Conservation (phyloP, 2,329 filamentous ascomycete species). For the Paraconiothyrium sp. region DNA sequence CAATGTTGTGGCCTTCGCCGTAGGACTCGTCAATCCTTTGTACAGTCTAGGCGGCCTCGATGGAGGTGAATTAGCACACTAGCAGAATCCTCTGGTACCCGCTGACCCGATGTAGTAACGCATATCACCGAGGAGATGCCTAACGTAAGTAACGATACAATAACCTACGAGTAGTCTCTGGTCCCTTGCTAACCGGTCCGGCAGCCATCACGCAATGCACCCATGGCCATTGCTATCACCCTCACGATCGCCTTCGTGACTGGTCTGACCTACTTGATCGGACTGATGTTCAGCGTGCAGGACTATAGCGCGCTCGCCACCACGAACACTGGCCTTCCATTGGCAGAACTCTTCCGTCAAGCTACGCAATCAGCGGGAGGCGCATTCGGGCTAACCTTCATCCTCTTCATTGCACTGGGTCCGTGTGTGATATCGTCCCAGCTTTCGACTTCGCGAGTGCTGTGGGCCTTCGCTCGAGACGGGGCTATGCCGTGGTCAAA, state of each 20-base stretch:
- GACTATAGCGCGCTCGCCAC: constrained; percentile 56
- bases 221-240: constrained; percentile 53
- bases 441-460: constrained; percentile 45
- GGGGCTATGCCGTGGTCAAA: constrained; percentile 21
- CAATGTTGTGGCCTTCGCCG: constrained; percentile 18
- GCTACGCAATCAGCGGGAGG: constrained; percentile 54
- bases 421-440: constrained; percentile 53
- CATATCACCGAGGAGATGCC: constrained; percentile 15
- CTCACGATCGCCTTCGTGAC: constrained; percentile 62
- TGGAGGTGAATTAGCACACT: constrained; percentile 1
- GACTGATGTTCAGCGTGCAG: constrained; percentile 63
- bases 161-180: neutral
- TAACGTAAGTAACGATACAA: constrained; percentile 4
- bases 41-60: constrained; percentile 15
- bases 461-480: constrained; percentile 59
- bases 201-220: constrained; percentile 49
- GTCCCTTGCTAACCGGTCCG: neutral
- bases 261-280: constrained; percentile 60
- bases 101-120: constrained; percentile 5
- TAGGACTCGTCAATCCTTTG: constrained; percentile 21
- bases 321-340: constrained; percentile 54
- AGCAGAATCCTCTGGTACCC: neutral
- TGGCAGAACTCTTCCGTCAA: constrained; percentile 59
- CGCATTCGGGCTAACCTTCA: constrained; percentile 54
- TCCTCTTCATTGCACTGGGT: constrained; percentile 57